A percentile compares a stretch with the other conserved stretches of the same genome.
Conservation (phyloP, 352 stramenopile species). For the Phytopythium mirpurense region DNA sequence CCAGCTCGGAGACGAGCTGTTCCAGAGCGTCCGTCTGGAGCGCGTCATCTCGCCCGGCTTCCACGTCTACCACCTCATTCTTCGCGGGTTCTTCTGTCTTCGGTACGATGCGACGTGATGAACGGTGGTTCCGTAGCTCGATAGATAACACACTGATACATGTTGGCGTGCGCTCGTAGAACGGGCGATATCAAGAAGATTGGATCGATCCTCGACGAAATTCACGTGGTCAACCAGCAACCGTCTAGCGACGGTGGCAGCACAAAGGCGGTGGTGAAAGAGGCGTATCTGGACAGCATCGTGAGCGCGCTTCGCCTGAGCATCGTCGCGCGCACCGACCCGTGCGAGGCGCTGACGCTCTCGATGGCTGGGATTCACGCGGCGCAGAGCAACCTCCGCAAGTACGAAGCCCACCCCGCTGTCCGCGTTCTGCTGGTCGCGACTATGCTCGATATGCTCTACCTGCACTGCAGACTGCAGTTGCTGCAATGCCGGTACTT, state of each 20-base stretch:
- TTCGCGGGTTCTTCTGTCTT: conserved; percentile 48
- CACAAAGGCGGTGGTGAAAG: conserved; percentile 13
- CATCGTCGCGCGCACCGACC: conserved; percentile 33
- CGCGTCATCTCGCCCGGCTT: conserved; percentile 27
- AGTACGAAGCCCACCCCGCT: conserved; percentile 23
- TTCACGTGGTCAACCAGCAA: conserved; percentile 18
- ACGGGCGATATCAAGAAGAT: conserved; percentile 43
- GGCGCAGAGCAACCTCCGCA: conserved; percentile 45
- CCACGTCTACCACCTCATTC: conserved; percentile 51
- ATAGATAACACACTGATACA: background rate
- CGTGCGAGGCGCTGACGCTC: conserved; percentile 35
- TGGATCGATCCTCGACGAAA: conserved; percentile 31
- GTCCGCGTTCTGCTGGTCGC: conserved; percentile 46
- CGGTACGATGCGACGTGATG: conserved; percentile 19
- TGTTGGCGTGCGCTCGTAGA: conserved; percentile 11
- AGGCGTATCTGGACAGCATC: conserved; percentile 46
- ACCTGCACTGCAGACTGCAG: conserved; percentile 55
- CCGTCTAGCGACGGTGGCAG: conserved; percentile 7
- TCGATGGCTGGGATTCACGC: conserved; percentile 46
- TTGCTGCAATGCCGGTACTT: conserved; percentile 54
- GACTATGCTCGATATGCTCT: conserved; percentile 65
- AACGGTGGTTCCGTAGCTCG: background rate
- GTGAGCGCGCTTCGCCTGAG: conserved; percentile 43
- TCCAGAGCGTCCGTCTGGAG: conserved; percentile 19
- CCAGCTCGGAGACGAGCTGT: conserved; percentile 39